Percentiles rank a stretch among this genome's conserved stretches.
These are phyloP conservation scores for Discostella stelligeroides DNA, from an alignment of 108 stramenopile species.

Conservation along the genomic window DNA sequence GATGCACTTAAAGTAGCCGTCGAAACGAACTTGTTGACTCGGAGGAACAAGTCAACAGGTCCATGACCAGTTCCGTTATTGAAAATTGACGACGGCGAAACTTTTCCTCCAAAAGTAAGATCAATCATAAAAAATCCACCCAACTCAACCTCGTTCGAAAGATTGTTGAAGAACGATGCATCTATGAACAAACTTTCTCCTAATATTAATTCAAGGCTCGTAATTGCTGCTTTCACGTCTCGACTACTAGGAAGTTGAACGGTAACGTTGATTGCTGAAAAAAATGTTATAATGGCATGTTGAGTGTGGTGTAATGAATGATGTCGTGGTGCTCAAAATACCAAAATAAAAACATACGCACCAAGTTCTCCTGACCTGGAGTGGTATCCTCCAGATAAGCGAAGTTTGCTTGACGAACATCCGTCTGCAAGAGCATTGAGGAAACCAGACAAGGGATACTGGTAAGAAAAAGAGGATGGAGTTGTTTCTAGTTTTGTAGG, in stretches of 20 bases:
- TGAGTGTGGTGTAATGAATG: too few species aligned
- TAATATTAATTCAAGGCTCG: background rate
- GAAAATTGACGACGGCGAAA: slow-evolving; percentile 3
- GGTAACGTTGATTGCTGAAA: slow-evolving; percentile 4
- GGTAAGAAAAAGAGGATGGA: too few species aligned
- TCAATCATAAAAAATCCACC: slow-evolving; percentile 15
- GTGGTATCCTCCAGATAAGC: slow-evolving; percentile 30
- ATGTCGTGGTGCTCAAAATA: background rate
- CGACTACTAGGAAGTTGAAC: slow-evolving; percentile 9
- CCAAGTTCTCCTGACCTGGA: slow-evolving; percentile 8
- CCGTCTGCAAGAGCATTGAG: slow-evolving; percentile 21
- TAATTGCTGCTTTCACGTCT: slow-evolving; percentile 10
- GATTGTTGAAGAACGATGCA: slow-evolving; percentile 11
- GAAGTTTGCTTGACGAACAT: slow-evolving; percentile 14
- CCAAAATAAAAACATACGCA: too few species aligned
- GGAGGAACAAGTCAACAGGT: slow-evolving; percentile 6
- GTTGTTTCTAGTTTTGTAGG: too few species aligned
- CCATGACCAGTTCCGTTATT: background rate
- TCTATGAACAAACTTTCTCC: background rate
- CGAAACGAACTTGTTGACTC: background rate
- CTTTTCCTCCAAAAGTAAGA: slow-evolving; percentile 16
- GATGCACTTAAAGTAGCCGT: background rate
- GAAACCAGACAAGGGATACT: slow-evolving; percentile 22
- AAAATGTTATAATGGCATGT: background rate
- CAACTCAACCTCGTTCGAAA: slow-evolving; percentile 2